Percentiles rank a stretch among this genome's conserved stretches.
Evolutionary conservation across 108 stramenopile species (phyloP).

Genomic region (Stephanodiscus minutulus): DNA sequence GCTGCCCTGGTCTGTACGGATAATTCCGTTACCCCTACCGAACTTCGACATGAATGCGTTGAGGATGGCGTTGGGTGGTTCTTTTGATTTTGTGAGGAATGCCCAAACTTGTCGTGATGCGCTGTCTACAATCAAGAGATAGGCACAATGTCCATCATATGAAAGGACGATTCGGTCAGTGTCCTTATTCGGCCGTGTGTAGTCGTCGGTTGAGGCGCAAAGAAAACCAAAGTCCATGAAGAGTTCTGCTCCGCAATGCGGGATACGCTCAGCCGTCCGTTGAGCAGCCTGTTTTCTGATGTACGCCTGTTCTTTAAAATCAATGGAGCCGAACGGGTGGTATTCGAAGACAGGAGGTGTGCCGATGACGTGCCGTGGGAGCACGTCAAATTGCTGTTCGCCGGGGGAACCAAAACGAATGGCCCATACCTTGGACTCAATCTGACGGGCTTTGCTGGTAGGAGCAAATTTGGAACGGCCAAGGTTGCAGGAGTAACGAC

Average conservation of each 20-base stretch:
- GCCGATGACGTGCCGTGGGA: no score
- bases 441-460: no score
- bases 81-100: not conserved
- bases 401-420: no score
- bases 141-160: not conserved
- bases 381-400: no score
- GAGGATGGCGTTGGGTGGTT: not conserved
- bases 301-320: no score
- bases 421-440: no score
- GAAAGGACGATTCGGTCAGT: not conserved
- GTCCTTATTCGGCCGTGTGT: not conserved
- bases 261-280: no score
- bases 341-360: no score
- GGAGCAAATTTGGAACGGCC: no score
- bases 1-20: not conserved
- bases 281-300: no score
- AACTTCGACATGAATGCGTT: not conserved
- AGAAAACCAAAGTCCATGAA: constrained; percentile 23
- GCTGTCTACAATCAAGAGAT: not conserved
- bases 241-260: not conserved
- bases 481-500: no score
- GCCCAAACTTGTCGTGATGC: not conserved
- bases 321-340: no score
- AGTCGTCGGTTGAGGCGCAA: constrained; percentile 2
- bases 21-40: not conserved